Evolutionary conservation across 257 asterid species (phyloP), one percentile per base, ranked within the genome.

Genomic region (Penstemon eatonii): DNA sequence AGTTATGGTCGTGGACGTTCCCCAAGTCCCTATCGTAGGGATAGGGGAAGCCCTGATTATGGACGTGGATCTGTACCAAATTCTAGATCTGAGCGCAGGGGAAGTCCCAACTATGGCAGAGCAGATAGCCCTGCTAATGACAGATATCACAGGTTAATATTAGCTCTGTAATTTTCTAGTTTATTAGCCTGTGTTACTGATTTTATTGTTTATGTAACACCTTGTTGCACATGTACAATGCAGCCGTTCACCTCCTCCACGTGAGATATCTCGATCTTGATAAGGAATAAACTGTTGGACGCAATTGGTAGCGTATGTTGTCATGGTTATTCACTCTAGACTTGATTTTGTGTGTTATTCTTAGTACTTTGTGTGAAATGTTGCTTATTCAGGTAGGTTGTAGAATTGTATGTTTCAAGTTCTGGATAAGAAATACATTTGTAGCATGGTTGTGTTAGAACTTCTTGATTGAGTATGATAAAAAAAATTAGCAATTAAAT

Each of bases 21-120:
- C 3, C 87, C 92, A 33, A 89, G 95, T 63, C 92, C 95, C 43
- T 83, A 84, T 56, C 86, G 83, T 33, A 79, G 93, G 87, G 84
- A 85, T 53, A 85, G 96, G 83, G 96, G 88, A 57, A 91, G 97
- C 82, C 97, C 97, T 70, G 97, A 91, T 72, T 88, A 91, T 72
- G 97, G 97, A 19, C 97, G 76, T 73, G 96, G 92, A 59, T 71
- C 92, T 42, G 69, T 80, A 42, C 96, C 89, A 57, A 86, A 65
- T 70, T 82, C 96, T 12, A 85, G 95, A 75, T 69, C 80, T 11
- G 88, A 75, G 47, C 66, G 82, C 33, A 83, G 95, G 79, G 76
- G 67, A 38, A 85, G 93, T 63, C 95, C 91, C 15, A 82, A 73
- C 25, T 85, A 85, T 59, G 86, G 78, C 62, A 82, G 86, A 77